Evolutionary conservation across 176 grass and related monocot genomes (phyloP).

Genomic region (Saccharum officinarum): DNA sequence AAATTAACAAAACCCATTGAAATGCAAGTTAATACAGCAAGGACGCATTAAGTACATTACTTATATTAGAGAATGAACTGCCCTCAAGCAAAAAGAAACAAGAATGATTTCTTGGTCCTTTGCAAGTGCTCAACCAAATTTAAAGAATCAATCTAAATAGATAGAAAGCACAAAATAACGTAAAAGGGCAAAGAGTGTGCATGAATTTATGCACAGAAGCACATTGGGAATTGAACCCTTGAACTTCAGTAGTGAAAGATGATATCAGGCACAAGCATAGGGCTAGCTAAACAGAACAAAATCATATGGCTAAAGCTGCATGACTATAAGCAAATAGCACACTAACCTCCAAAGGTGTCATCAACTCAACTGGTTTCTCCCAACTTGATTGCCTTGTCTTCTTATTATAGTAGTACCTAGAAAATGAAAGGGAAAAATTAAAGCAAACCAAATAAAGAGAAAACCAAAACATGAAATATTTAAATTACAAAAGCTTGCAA

Average conservation of each 20-base stretch:
- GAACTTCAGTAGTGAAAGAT: not conserved
- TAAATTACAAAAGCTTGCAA: not conserved
- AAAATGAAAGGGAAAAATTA: not conserved
- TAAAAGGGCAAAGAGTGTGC: not conserved
- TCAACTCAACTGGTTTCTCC: constrained; percentile 94
- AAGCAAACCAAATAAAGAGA: constrained; percentile 11
- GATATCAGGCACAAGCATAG: not conserved
- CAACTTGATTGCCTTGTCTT: constrained; percentile 94
- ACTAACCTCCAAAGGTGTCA: constrained; percentile 93
- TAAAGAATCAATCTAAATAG: not conserved
- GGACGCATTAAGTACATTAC: not conserved
- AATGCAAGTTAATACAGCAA: not conserved
- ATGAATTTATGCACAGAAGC: not conserved
- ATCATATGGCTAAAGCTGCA: constrained; percentile 15
- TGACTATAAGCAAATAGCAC: constrained; percentile 27
- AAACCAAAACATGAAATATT: constrained; percentile 17
- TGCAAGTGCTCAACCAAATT: constrained; percentile 14
- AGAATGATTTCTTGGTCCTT: not conserved
- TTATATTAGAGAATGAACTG: constrained; percentile 16
- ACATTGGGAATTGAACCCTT: not conserved
- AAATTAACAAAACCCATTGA: constrained; percentile 4
- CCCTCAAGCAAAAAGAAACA: not conserved
- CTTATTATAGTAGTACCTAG: constrained; percentile 98
- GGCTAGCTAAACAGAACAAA: constrained; percentile 24
- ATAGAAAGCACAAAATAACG: not conserved